Conservation (phyloP, 768 basidiomycete species). For the Megacollybia marginata region DNA sequence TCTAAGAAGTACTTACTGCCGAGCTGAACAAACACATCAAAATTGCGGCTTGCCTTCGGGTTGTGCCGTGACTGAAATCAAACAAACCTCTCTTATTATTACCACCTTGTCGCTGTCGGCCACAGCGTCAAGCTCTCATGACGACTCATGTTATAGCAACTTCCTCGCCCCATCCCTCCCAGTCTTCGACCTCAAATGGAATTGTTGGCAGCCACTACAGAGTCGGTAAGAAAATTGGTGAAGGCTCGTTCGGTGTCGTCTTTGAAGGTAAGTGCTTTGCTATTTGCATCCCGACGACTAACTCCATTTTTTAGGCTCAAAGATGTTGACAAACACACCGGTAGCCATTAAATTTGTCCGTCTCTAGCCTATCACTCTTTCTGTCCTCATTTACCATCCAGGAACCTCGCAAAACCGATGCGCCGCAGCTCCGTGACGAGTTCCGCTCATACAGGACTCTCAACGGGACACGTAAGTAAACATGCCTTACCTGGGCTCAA, state of each 20-base stretch:
- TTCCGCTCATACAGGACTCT: conserved; percentile 96
- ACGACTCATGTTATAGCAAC: conserved; percentile 82
- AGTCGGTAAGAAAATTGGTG: conserved; percentile 98
- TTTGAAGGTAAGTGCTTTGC: conserved; percentile 79
- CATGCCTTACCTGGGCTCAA: conserved; percentile 6
- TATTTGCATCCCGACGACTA: neutral
- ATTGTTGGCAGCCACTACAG: conserved; percentile 77
- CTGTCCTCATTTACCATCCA: conserved; percentile 21
- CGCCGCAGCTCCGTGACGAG: conserved; percentile 95
- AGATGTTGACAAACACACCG: conserved; percentile 76
- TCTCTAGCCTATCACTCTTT: conserved; percentile 8
- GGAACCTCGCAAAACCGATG: conserved; percentile 97
- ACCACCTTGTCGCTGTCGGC: neutral
- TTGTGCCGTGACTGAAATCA: no score
- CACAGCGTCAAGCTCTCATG: neutral
- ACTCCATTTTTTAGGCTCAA: conserved; percentile 50
- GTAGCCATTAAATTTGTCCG: conserved; percentile 97
- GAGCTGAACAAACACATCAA: no score
- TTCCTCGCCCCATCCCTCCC: conserved; percentile 61
- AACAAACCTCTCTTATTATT: no score
- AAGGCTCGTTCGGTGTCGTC: conserved; percentile 98
- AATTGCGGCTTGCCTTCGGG: no score
- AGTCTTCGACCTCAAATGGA: conserved; percentile 57
- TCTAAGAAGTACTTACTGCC: no score
- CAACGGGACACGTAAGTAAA: conserved; percentile 75